Evolutionary conservation across 139 green algal species (phyloP).

Genomic region (Micromonas pusilla): DNA sequence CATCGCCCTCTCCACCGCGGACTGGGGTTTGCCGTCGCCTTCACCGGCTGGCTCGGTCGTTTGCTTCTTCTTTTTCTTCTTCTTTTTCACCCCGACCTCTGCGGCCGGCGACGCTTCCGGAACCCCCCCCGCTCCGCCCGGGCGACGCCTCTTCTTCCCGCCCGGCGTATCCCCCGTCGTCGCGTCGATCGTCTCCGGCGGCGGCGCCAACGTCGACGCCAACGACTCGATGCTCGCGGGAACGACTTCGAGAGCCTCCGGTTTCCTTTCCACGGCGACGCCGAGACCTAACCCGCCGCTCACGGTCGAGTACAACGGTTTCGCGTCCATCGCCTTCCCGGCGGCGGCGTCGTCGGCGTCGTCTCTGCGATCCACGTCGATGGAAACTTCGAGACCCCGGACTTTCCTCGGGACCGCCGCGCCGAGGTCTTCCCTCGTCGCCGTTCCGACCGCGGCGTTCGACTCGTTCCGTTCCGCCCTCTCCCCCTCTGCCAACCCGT

Average conservation of each 20-base stretch:
- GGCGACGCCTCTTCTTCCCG: neutral
- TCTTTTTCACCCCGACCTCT: neutral
- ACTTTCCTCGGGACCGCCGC: neutral
- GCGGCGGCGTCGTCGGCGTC: neutral
- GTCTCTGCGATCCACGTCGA: neutral
- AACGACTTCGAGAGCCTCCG: too few species aligned
- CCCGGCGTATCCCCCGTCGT: neutral
- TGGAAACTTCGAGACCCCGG: neutral
- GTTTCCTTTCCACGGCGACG: too few species aligned
- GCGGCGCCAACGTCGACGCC: neutral
- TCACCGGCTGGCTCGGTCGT: neutral
- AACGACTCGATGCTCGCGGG: too few species aligned
- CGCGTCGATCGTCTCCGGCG: neutral
- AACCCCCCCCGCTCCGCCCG: too few species aligned
- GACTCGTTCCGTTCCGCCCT: neutral
- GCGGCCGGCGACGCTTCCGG: too few species aligned
- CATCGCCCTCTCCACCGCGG: neutral
- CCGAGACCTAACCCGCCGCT: too few species aligned
- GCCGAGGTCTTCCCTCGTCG: neutral
- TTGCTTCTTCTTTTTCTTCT: neutral
- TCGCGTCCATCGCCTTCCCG: neutral
- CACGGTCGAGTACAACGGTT: too few species aligned
- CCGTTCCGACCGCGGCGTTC: neutral
- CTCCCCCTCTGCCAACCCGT: neutral
- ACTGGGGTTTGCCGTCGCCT: neutral